Base-by-base conservation (phyloP, 2,329 filamentous ascomycete genomes). In the Penicillium sp. region DNA sequence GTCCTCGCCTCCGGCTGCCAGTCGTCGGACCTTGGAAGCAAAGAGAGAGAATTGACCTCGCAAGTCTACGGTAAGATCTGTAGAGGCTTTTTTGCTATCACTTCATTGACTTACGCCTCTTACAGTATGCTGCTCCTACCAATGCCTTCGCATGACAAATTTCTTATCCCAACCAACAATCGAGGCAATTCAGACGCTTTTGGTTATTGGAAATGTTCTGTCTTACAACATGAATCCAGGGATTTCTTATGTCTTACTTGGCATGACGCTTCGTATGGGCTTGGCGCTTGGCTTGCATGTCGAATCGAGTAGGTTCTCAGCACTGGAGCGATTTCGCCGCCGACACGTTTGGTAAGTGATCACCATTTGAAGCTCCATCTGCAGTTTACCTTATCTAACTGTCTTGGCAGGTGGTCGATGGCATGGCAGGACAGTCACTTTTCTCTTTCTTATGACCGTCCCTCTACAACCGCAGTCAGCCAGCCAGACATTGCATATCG, bases 171-270 rank as follows among this genome's bases (percentile, higher is more conserved):
- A 86, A 58, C 83, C 85, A 31, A 85, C 82, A 4, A 74, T 87
- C 37, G 84, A 87, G 61, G 85, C 82, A 43, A 86, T 88, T 39
- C 84, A 88, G 67, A 85, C 85, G 0, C 77, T 87, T 22, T 73
- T 87, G 3, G 83, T 87, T 13, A 85, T 88, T 33, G 83, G 84
- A 50, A 87, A 87, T 65, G 85, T 85, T 24, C 77, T 86, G 33
- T 84, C 83, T 1, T 85, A 86, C 68, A 86, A 85, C 62, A 86
- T 86, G 83, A 88, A 87, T 59, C 85, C 85, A 9, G 85, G 85
- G 2, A 85, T 86, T 18, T 83, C 85, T 4, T 88, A 87, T 78
- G 83, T 85, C 27, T 70, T 87, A 14, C 81, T 85, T 47, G 83
- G 84, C 9, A 80, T 87, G 71, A 87, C 85, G 1, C 79, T 86